Percentiles rank a stretch among this genome's conserved stretches.
Conservation (phyloP, 257 asterid species). For the Echium plantagineum region DNA sequence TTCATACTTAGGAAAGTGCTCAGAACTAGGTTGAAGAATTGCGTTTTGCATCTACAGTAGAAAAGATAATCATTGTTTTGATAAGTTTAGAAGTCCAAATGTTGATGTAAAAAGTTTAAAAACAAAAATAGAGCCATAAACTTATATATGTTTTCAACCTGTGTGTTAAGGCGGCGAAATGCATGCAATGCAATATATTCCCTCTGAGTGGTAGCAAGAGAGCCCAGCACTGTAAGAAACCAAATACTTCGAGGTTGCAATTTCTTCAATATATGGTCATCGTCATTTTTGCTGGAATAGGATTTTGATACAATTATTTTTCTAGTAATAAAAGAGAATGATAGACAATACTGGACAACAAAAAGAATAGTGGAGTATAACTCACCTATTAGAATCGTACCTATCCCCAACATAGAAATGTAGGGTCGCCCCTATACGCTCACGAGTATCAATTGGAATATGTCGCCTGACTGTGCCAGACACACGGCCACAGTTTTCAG, state of each 20-base stretch:
- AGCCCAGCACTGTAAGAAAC: conserved; percentile 81
- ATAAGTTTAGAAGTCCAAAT: background rate
- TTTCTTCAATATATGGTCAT: conserved; percentile 80
- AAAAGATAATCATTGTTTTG: background rate
- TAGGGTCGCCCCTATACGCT: conserved; percentile 77
- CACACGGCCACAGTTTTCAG: conserved; percentile 71
- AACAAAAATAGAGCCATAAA: conserved; percentile 6
- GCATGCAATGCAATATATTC: conserved; percentile 92
- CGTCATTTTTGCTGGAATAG: conserved; percentile 49
- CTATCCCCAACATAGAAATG: conserved; percentile 89
- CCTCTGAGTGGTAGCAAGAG: conserved; percentile 93
- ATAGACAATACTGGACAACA: background rate
- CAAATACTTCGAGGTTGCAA: conserved; percentile 81
- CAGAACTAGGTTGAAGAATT: conserved; percentile 92
- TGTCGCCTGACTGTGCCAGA: conserved; percentile 97
- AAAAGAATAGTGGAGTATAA: conserved; percentile 3
- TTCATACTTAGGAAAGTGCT: conserved; percentile 91
- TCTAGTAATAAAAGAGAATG: conserved; percentile 1
- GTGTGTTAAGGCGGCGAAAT: conserved; percentile 83
- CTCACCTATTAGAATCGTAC: conserved; percentile 67
- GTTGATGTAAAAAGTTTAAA: conserved; percentile 10
- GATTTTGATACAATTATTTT: background rate
- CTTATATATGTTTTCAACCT: conserved; percentile 35
- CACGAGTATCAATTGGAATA: conserved; percentile 84
- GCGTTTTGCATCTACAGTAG: conserved; percentile 90